Base-by-base conservation (phyloP, 257 asterid species). In the Phtheirospermum japonicum region DNA sequence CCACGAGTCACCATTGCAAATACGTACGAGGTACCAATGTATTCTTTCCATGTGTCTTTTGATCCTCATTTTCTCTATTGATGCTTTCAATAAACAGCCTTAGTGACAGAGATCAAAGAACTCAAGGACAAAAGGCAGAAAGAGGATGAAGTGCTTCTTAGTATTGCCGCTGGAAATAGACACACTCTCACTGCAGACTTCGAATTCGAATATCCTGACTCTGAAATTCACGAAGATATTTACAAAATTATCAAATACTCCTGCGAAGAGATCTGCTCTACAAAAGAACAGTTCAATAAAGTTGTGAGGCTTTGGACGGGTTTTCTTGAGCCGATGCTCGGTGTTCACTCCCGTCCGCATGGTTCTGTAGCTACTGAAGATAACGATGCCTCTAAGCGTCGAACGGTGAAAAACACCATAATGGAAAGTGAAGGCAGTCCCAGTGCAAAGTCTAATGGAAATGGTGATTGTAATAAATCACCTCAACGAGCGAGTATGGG, bases 61-160 rank as follows among this genome's bases (percentile, higher is more conserved):
- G 46, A 32, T 59, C 57, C 68, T 57, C 56, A 53, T 30, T 66
- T 37, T 72, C 23, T 61, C 30, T 16, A 37, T n/a, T n/a, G n/a
- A n/a, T 37, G 42, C 69, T 73, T 70, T 60, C 20, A 23, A 64
- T 66, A 63, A 46, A 62, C 93, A 90, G 97, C 89, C 58, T 80
- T 87, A 67, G 86, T 90, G 49, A 71, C 85, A 19, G 96, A 90
- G 74, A 90, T 90, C 66, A 90, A 87, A 78, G 97, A 87, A 76
- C 71, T 90, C 57, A 90, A 87, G 87, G 96, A 87, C 79, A 83
- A 77, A 67, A 80, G 83, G 55, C 90, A 83, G 80, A 83, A 78
- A 65, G 96, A 87, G 76, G 96, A 85, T 45, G 78, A 81, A 64
- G 77, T 79, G 65, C 83, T 85, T 45, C 85, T 75, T 59, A 76